Base-by-base conservation (phyloP, 139 green algal genomes). In the Chlorella ohadii region DNA sequence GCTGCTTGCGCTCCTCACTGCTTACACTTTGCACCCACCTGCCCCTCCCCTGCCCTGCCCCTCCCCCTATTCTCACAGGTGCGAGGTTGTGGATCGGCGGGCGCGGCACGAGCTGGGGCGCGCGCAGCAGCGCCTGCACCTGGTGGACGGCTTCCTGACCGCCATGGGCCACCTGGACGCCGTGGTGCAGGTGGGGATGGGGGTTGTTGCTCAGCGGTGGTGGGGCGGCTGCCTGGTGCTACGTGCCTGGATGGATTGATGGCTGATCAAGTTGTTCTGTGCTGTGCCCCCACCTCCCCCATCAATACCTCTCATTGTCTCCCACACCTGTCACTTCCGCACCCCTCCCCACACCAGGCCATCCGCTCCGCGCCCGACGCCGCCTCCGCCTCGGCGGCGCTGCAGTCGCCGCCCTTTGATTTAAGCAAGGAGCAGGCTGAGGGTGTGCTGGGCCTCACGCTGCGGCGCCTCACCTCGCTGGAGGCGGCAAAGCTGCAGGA, bases 381-480 rank as follows among this genome's bases (percentile, higher is more conserved):
- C 17, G 51, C 89, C 7, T 90, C 83, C 41, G 96, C 96, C 0
- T 55, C 70, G 23, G 72, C 72, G 0, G 82, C 85, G n/a, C 90
- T 98, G 81, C 68, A 90, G 74, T 34, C 51, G 27, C 33, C 63
- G 41, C 36, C 55, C 25, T 93, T 94, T 47, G 82, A 79, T 3
- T 87, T 98, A 31, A 93, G 64, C 38, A 44, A 63, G 44, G 88
- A 90, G 79, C 96, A 98, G 91, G 91, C 94, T 0, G 93, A 97
- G 55, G 94, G 84, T 0, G 92, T 98, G 55, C 89, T 99, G 64
- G 86, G 73, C 38, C 91, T 99, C 82, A 91, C 96, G 11, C 91
- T 99, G 85, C 84, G 96, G 38, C 86, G 96, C 34, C 91, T 99
- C 68, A 98, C 96, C 19, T 90, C 84, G 2, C 87, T 98, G 67